These are phyloP conservation scores for Pluteus cervinus DNA, from an alignment of 768 basidiomycete species.

Conservation along the genomic window DNA sequence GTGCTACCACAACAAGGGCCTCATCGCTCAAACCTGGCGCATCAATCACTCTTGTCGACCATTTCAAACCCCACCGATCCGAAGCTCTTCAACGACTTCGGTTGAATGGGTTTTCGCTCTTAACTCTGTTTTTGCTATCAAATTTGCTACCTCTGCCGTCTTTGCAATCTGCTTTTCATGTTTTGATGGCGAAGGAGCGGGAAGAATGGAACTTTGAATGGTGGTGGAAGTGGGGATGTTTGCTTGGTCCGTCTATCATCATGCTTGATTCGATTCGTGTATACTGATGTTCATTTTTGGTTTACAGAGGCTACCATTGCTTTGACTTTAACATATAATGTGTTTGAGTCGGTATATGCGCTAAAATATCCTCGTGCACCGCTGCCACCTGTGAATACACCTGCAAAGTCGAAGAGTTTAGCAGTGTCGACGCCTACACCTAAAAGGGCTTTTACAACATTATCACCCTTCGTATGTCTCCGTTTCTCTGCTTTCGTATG, in stretches of 20 bases:
- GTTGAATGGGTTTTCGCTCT: constrained; percentile 29
- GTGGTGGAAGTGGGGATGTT: constrained; percentile 32
- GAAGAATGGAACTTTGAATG: constrained; percentile 28
- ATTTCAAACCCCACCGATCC: constrained; percentile 38
- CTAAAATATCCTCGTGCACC: constrained; percentile 37
- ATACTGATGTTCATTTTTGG: constrained; percentile 1
- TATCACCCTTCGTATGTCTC: too few species aligned
- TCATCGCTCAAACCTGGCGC: too few species aligned
- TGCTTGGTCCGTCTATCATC: constrained; percentile 24
- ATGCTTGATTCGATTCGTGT: not conserved
- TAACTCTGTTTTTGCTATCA: constrained; percentile 26
- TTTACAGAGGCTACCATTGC: constrained; percentile 27
- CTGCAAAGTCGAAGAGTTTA: constrained; percentile 25
- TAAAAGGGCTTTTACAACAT: too few species aligned
- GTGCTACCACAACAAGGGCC: too few species aligned
- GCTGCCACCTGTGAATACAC: constrained; percentile 25
- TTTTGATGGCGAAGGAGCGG: constrained; percentile 17
- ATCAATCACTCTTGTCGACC: too few species aligned
- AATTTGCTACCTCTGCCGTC: constrained; percentile 36
- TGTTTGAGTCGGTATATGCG: constrained; percentile 33
- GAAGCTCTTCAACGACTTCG: constrained; percentile 39
- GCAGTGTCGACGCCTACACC: too few species aligned
- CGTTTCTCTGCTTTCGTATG: too few species aligned
- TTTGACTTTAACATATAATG: constrained; percentile 30
- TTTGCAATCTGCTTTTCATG: constrained; percentile 24